Evolutionary conservation across 2,329 filamentous ascomycete species (phyloP).

Genomic region (Fusarium pseudograminearum): DNA sequence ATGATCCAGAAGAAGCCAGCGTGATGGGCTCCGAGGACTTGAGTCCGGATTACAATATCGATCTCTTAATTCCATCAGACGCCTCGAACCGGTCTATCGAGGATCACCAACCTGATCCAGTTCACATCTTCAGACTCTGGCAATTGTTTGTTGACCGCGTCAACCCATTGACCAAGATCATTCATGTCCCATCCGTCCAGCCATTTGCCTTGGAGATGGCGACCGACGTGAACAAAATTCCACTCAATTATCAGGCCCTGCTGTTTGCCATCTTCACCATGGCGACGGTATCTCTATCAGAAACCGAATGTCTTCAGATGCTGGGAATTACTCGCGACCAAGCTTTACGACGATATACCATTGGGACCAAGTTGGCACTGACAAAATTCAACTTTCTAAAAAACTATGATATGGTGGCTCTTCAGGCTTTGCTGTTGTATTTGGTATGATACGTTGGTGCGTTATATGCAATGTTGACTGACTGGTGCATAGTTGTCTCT

Average conservation of each 20-base stretch:
- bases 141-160: conserved; percentile 80
- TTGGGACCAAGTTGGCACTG: conserved; percentile 64
- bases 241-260: conserved; percentile 70
- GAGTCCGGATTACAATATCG: conserved; percentile 65
- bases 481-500: conserved; percentile 61
- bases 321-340: conserved; percentile 63
- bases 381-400: conserved; percentile 68
- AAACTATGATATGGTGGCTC: conserved; percentile 67
- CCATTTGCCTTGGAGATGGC: conserved; percentile 73
- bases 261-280: conserved; percentile 75
- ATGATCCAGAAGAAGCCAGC: conserved; percentile 62
- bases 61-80: conserved; percentile 61
- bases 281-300: conserved; percentile 66
- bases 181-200: conserved; percentile 78
- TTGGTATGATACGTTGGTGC: conserved; percentile 54
- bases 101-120: conserved; percentile 72
- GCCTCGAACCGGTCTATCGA: conserved; percentile 56
- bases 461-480: conserved; percentile 23
- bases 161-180: conserved; percentile 77
- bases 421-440: conserved; percentile 71
- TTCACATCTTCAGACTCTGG: conserved; percentile 79
- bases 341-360: conserved; percentile 64
- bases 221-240: conserved; percentile 65
- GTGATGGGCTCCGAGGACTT: conserved; percentile 62
- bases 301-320: conserved; percentile 66